Evolutionary conservation across 768 basidiomycete genomes (phyloP).

Genomic region (Favolaschia claudopus): DNA sequence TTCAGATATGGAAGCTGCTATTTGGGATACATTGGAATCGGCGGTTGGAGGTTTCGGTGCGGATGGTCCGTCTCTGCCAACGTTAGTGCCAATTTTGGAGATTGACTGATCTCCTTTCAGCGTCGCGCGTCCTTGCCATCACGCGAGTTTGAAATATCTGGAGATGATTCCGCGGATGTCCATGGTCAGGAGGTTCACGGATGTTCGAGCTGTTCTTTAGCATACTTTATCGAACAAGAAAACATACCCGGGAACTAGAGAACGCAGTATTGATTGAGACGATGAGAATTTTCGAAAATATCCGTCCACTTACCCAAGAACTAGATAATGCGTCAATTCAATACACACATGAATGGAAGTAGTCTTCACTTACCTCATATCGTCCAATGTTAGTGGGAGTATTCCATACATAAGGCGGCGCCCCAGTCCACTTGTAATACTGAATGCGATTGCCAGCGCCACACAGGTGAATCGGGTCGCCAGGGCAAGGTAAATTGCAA

Average conservation of each 20-base stretch:
- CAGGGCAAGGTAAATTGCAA: slow-evolving; percentile 67
- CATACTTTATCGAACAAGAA: too few species aligned
- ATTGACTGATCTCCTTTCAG: background rate
- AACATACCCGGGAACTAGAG: slow-evolving; percentile 57
- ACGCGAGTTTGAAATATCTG: slow-evolving; percentile 3
- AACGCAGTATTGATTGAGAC: background rate
- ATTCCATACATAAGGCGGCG: slow-evolving; percentile 64
- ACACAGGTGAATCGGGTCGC: slow-evolving; percentile 76
- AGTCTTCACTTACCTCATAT: slow-evolving; percentile 66
- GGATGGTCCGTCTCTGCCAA: background rate
- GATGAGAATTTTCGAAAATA: background rate
- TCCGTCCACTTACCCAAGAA: slow-evolving; percentile 51
- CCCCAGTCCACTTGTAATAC: slow-evolving; percentile 62
- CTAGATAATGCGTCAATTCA: slow-evolving; percentile 32
- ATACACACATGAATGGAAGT: too few species aligned
- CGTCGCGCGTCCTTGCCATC: background rate
- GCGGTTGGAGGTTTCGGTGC: slow-evolving; percentile 25
- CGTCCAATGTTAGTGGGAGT: slow-evolving; percentile 68
- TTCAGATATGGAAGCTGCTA: slow-evolving; percentile 37
- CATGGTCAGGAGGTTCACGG: background rate
- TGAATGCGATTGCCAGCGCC: slow-evolving; percentile 64
- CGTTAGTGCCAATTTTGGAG: background rate
- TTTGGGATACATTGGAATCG: slow-evolving; percentile 45
- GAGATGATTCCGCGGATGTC: slow-evolving; percentile 6
- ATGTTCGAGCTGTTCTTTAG: too few species aligned